Evolutionary conservation across 2,329 filamentous ascomycete genomes (phyloP).

Genomic region (Aspergillus latus): DNA sequence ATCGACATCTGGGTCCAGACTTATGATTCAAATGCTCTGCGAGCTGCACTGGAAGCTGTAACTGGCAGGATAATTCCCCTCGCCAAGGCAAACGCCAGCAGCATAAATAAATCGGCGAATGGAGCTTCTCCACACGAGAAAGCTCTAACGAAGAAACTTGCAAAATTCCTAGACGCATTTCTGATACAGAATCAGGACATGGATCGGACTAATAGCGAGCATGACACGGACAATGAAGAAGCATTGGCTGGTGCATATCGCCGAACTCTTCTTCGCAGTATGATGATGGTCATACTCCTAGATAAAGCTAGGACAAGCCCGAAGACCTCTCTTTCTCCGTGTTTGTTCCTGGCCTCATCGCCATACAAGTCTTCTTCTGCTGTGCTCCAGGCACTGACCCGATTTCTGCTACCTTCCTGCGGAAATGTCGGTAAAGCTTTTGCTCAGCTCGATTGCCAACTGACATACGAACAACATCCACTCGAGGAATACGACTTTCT

Average conservation of each 20-base stretch:
- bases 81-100: constrained; percentile 13
- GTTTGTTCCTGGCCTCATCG: constrained; percentile 55
- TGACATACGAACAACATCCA: constrained; percentile 55
- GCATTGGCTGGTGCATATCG: constrained; percentile 52
- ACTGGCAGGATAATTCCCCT: constrained; percentile 54
- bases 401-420: constrained; percentile 57
- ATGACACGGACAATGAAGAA: constrained; percentile 39
- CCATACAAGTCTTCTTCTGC: constrained; percentile 56
- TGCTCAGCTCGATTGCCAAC: constrained; percentile 57
- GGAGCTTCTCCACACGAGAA: constrained; percentile 16
- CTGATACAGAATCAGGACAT: constrained; percentile 60
- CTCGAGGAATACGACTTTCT: constrained; percentile 60
- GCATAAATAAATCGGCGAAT: neutral
- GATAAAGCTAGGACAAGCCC: constrained; percentile 53
- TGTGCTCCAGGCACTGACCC: constrained; percentile 53
- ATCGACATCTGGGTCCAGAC: constrained; percentile 58
- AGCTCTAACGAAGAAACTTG: constrained; percentile 45
- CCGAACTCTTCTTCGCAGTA: constrained; percentile 57
- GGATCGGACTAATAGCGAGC: constrained; percentile 22
- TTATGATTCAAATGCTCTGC: constrained; percentile 54
- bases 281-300: constrained; percentile 61
- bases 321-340: constrained; percentile 33
- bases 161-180: constrained; percentile 57
- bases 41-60: constrained; percentile 58
- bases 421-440: constrained; percentile 59